Percentiles rank a stretch among this genome's conserved stretches.
phyloP scores from a whole-genome alignment of 352 stramenopile genomes.

The Phytophthora ramorum region DNA sequence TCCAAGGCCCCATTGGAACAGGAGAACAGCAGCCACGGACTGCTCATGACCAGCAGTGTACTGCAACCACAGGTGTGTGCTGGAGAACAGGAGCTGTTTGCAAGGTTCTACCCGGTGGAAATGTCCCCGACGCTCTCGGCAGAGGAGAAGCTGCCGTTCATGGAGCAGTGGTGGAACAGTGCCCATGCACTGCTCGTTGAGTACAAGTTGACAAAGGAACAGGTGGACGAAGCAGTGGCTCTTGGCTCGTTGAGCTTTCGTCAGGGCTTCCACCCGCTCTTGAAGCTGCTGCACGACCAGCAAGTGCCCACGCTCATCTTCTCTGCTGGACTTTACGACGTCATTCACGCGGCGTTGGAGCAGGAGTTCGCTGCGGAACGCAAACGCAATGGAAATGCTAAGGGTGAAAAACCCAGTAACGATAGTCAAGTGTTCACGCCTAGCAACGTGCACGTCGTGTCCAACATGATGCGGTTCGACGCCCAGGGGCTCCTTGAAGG shows the following conservation, averaged over 20 bases:
- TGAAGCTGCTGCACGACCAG: slow-evolving; percentile 34
- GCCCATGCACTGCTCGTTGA: slow-evolving; percentile 56
- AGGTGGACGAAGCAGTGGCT: slow-evolving; percentile 48
- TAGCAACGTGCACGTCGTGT: slow-evolving; percentile 74
- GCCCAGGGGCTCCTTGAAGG: slow-evolving; percentile 45
- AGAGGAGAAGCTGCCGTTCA: slow-evolving; percentile 73
- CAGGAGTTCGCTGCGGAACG: slow-evolving; percentile 44
- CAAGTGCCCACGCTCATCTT: slow-evolving; percentile 72
- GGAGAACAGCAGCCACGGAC: slow-evolving; percentile 39
- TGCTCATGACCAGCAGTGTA: slow-evolving; percentile 41
- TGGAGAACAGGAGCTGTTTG: slow-evolving; percentile 57
- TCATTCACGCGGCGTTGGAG: slow-evolving; percentile 57
- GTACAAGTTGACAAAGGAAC: slow-evolving; percentile 49
- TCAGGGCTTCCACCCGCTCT: slow-evolving; percentile 51
- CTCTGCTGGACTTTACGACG: slow-evolving; percentile 63
- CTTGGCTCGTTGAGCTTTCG: slow-evolving; percentile 50
- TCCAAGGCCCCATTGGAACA: slow-evolving; percentile 21
- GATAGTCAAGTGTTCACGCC: slow-evolving; percentile 22
- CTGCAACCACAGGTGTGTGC: slow-evolving; percentile 32
- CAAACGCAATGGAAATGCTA: slow-evolving; percentile 13
- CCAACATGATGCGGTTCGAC: slow-evolving; percentile 82
- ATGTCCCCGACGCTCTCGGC: slow-evolving; percentile 58
- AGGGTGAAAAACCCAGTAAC: neutral
- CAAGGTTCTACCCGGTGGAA: slow-evolving; percentile 74
- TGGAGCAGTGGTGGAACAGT: slow-evolving; percentile 69